These are phyloP conservation scores for Vanrija sp. DNA, from an alignment of 1,284 basidiomycete genomes.

Conservation along the genomic window DNA sequence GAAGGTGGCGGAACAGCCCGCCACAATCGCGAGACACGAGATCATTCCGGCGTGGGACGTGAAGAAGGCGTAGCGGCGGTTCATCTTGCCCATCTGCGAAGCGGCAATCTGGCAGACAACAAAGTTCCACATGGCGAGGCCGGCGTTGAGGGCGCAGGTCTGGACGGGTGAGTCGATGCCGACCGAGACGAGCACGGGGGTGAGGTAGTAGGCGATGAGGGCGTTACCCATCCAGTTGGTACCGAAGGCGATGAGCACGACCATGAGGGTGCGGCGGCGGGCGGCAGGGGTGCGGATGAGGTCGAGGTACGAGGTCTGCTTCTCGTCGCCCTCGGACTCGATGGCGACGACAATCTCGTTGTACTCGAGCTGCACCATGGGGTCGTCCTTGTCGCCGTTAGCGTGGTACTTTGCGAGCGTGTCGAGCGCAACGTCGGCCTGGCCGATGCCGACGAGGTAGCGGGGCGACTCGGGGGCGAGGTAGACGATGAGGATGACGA, in stretches of 20 bases:
- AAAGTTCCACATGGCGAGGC: conserved; percentile 24
- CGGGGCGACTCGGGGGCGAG: conserved; percentile 43
- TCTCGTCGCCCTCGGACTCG: conserved; percentile 18
- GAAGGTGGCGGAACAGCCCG: conserved; percentile 4
- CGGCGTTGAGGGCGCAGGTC: conserved; percentile 27
- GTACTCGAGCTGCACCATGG: conserved; percentile 12
- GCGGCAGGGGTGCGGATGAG: conserved; percentile 36
- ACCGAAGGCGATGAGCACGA: conserved; percentile 48
- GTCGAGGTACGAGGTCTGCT: conserved; percentile 24
- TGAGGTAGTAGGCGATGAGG: conserved; percentile 33
- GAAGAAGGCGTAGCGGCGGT: conserved; percentile 26
- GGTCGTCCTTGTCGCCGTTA: conserved; percentile 10
- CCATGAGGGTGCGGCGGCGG: conserved; percentile 30
- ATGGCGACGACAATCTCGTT: conserved; percentile 32
- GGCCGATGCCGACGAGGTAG: conserved; percentile 32
- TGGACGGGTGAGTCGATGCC: conserved; percentile 16
- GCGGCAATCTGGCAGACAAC: conserved; percentile 9
- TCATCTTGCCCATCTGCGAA: conserved; percentile 10
- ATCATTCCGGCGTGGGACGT: conserved; percentile 9
- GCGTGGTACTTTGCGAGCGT: conserved; percentile 19
- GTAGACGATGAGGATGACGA: conserved; percentile 5
- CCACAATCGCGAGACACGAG: conserved; percentile 2
- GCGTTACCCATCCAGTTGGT: conserved; percentile 56
- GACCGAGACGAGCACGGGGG: conserved; percentile 11
- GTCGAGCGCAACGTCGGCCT: conserved; percentile 6